phyloP scores from a whole-genome alignment of 495 filamentous ascomycete species.

The Lichenothelia convexa region DNA sequence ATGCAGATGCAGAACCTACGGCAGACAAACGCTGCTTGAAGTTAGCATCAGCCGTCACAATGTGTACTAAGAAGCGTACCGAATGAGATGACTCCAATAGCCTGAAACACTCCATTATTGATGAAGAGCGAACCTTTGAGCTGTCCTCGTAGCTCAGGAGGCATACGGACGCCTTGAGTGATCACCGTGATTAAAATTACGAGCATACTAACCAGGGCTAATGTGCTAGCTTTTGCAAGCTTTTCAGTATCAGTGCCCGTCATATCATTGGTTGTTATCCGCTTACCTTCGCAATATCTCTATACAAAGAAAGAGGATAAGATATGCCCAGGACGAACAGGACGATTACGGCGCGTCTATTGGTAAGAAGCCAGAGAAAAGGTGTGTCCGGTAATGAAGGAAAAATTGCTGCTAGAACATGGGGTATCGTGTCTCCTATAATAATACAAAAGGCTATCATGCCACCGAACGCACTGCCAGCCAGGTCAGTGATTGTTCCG shows the following conservation, averaged over 20 bases:
- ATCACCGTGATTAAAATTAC: conserved; percentile 81
- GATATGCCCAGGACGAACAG: conserved; percentile 69
- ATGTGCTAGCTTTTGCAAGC: conserved; percentile 84
- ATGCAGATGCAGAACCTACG: conserved; percentile 26
- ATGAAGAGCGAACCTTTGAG: conserved; percentile 48
- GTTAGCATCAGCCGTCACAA: conserved; percentile 7
- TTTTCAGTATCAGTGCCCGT: conserved; percentile 16
- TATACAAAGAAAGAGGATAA: conserved; percentile 81
- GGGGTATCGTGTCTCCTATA: conserved; percentile 86
- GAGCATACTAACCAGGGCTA: conserved; percentile 81
- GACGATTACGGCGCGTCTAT: conserved; percentile 67
- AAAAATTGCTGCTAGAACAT: conserved; percentile 67
- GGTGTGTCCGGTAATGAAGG: conserved; percentile 53
- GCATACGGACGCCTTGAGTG: conserved; percentile 60
- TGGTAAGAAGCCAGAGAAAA: conserved; percentile 62
- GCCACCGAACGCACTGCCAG: conserved; percentile 65
- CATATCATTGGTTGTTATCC: background rate
- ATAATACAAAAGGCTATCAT: conserved; percentile 98
- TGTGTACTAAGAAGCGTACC: conserved; percentile 30
- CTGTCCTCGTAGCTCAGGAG: conserved; percentile 46
- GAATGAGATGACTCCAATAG: conserved; percentile 94
- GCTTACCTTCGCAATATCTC: conserved; percentile 88
- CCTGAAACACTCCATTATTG: conserved; percentile 78
- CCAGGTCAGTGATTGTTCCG: background rate
- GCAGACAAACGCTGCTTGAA: conserved; percentile 59